Evolutionary conservation across 306 rosid genomes (phyloP), one percentile per base, ranked within the genome.

Genomic region (Acacia melanoxylon): DNA sequence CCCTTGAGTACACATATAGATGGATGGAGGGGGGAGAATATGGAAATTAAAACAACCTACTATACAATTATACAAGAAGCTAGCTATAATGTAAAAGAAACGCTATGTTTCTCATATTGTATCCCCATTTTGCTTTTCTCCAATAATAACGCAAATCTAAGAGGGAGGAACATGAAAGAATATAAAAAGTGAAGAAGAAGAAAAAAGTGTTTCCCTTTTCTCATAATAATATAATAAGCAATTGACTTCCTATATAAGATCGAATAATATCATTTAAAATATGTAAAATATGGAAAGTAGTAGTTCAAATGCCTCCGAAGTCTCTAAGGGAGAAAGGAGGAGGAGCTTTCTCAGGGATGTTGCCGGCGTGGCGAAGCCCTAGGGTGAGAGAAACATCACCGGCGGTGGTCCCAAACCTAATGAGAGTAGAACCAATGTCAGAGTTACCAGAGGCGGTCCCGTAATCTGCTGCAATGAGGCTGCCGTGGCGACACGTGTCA

Each of bases 321-420:
- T 95, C 97, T 79, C 93, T 91, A 75, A 90, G 84, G 4, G 94
- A 85, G 90, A 95, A 95, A 78, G 97, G 80, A 58, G 97, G 79
- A 58, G 41, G 35, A 0, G 84, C 75, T 76, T 89, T 91, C 49
- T 93, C 99, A 1, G 97, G 93, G 82, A 89, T 68, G 85, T 93
- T 91, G 25, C 98, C 98, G 63, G 98, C 93, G 76, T 93, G 98
- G 78, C 97, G 98, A 24, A 94, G 89, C 91, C 98, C 98, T 77
- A 94, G 76, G 42, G 98, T 94, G 86, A 94, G 98, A 37, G 99
- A 95, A 88, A 95, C 99, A 45, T 95, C 99, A 75, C 99, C 97
- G 17, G 88, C 45, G 19, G 92, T 86, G 90, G 98, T 88, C 90
- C 98, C 99, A 75, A 90, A 95, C 82, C 92, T 90, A n/a, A 92